Base-by-base conservation (phyloP, 345 rosid species). In the Eucalyptus virginea region DNA sequence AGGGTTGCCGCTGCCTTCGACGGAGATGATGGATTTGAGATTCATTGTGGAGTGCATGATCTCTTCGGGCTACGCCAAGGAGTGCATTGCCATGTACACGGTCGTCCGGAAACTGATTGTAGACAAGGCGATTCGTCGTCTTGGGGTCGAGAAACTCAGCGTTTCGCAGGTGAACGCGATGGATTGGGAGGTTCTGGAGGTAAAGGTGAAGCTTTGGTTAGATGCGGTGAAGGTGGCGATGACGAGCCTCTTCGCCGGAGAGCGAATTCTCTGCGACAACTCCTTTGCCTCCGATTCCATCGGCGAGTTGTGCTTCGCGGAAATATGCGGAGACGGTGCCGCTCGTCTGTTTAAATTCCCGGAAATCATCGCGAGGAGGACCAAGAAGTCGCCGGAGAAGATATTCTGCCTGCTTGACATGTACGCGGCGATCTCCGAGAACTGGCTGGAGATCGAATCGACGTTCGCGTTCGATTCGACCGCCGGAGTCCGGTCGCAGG, bases 41-140 rank as follows among this genome's bases (percentile, higher is more conserved):
- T 91, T 92, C 8, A 95, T 97, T 9, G 98, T 97, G 5, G 98
- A 98, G 77, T 95, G 99, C 89, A 97, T 98, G 98, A 94, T 96
- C 65, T 89, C 92, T 8, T 90, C 97, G 1, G 99, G 99, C n/a
- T 97, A 95, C 49, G 92, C 92, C 11, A 93, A 92, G 91, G 99
- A 98, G 91, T 98, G 99, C 69, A 81, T 92, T 6, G 89, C 45
- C 86, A 88, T 92, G 0, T 98, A 98, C 91, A 93, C 90, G 80
- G 87, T 92, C 51, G 90, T 94, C 86, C 92, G 99, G 50, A 96
- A 95, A 93, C 94, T 96, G 19, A 93, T 95, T 4, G 93, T 98
- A 8, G 97, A 97, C 81, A 96, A 97, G 94, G 94, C 92, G 8
- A 87, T 97, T 58, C 91, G 93, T 51, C 93, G 92, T 51, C 95